Percentiles rank a stretch among this genome's conserved stretches.
Conservation (phyloP, 2,329 filamentous ascomycete species). For the Huntiella abstrusa region DNA sequence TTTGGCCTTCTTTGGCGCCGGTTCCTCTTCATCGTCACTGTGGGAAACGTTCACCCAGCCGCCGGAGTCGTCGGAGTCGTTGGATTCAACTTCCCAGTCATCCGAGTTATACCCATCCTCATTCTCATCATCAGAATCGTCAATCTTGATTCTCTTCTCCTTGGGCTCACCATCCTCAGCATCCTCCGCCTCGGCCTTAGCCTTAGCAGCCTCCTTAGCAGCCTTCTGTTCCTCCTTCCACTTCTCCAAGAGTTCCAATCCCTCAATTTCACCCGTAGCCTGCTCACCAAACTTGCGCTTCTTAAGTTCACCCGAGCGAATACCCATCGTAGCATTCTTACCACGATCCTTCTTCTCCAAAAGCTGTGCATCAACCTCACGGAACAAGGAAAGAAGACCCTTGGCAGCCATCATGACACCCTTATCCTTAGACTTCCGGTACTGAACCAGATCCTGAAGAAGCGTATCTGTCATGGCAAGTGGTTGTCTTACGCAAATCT, state of each 20-base stretch:
- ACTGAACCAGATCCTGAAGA: conserved; percentile 89
- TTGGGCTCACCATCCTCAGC: conserved; percentile 32
- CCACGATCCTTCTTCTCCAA: conserved; percentile 79
- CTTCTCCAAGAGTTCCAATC: conserved; percentile 72
- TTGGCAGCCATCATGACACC: conserved; percentile 98
- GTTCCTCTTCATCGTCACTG: conserved; percentile 61
- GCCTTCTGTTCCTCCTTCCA: conserved; percentile 85
- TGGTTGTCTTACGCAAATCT: conserved; percentile 82
- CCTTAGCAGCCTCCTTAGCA: conserved; percentile 48
- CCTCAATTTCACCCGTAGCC: conserved; percentile 65
- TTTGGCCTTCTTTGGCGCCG: conserved; percentile 26
- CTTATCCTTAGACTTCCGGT: conserved; percentile 95
- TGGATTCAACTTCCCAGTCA: conserved; percentile 43
- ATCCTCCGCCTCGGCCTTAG: conserved; percentile 41
- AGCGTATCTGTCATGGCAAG: conserved; percentile 92
- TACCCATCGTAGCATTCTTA: conserved; percentile 70
- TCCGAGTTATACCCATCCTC: conserved; percentile 37
- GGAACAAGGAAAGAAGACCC: conserved; percentile 73
- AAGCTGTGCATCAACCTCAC: conserved; percentile 78
- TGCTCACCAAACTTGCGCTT: conserved; percentile 72
- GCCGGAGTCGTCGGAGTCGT: conserved; percentile 49
- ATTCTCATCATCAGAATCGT: conserved; percentile 30
- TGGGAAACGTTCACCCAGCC: conserved; percentile 91
- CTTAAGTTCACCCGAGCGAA: conserved; percentile 56
- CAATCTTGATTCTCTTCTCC: conserved; percentile 15